Conservation (phyloP, 352 stramenopile species). For the Globisporangium radiosum region DNA sequence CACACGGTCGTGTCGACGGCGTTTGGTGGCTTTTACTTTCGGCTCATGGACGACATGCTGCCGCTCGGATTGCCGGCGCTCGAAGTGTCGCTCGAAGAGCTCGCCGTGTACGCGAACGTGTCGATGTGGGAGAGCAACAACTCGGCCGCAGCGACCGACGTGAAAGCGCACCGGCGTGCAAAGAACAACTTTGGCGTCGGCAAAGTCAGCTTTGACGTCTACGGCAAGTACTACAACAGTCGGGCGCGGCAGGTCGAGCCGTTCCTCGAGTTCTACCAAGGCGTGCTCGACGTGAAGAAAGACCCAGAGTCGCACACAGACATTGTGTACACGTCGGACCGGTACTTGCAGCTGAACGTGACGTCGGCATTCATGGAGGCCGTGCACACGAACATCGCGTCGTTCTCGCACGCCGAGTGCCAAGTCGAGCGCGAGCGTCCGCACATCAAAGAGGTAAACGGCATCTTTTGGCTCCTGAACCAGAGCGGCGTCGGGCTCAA, state of each 20-base stretch:
- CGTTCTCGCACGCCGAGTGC: conserved; percentile 61
- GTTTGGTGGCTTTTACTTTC: conserved; percentile 85
- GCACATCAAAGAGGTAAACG: conserved; percentile 78
- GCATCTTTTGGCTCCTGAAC: conserved; percentile 83
- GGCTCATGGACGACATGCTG: conserved; percentile 79
- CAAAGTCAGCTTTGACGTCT: conserved; percentile 75
- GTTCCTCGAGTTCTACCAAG: conserved; percentile 84
- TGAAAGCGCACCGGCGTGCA: conserved; percentile 31
- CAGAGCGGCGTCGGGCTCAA: conserved; percentile 73
- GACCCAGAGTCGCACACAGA: conserved; percentile 54
- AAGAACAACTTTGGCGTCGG: conserved; percentile 66
- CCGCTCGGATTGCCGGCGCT: conserved; percentile 64
- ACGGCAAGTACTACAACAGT: conserved; percentile 87
- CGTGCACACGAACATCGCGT: conserved; percentile 54
- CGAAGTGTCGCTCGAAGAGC: conserved; percentile 73
- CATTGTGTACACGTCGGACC: conserved; percentile 72
- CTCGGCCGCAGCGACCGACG: conserved; percentile 22
- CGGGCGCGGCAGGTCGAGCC: conserved; percentile 69
- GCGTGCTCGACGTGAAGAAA: conserved; percentile 72
- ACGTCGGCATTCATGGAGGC: conserved; percentile 79
- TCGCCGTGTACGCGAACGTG: conserved; percentile 69
- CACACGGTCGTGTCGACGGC: conserved; percentile 73
- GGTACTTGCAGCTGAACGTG: conserved; percentile 84
- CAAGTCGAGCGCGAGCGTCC: conserved; percentile 38
- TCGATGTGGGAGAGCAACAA: conserved; percentile 55